Conservation (phyloP, 2,329 filamentous ascomycete species). For the Pestalotiopsis sp. region DNA sequence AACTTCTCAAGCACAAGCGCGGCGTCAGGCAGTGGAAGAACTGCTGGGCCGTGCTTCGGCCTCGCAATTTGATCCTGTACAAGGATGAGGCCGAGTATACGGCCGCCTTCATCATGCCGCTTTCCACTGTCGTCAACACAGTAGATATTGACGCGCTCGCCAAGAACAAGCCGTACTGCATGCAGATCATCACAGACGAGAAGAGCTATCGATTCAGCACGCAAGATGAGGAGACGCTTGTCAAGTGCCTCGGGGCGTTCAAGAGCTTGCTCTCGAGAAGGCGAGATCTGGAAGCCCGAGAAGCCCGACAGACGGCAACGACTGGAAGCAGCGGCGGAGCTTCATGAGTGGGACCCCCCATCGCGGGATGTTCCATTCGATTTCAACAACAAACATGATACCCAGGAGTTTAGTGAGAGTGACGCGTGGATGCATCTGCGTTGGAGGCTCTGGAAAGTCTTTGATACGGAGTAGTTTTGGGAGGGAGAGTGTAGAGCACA, state of each 20-base stretch:
- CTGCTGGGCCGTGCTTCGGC: constrained; percentile 88
- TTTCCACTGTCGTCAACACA: constrained; percentile 81
- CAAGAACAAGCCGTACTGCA: constrained; percentile 80
- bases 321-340: constrained; percentile 2
- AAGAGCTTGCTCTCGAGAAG: constrained; percentile 82
- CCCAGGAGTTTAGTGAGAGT: constrained; percentile 13
- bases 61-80: constrained; percentile 84
- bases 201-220: constrained; percentile 80
- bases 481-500: neutral
- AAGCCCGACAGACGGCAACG: constrained; percentile 20
- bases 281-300: constrained; percentile 60
- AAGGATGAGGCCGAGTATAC: constrained; percentile 92
- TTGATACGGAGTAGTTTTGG: neutral
- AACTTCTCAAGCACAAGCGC: constrained; percentile 79
- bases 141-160: constrained; percentile 91
- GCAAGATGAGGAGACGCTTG: constrained; percentile 77
- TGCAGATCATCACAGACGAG: constrained; percentile 94
- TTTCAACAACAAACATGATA: constrained; percentile 12
- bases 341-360: neutral
- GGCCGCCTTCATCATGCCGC: constrained; percentile 78
- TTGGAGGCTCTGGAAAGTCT: constrained; percentile 3
- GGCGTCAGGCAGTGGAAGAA: constrained; percentile 94
- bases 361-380: neutral
- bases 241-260: constrained; percentile 85
- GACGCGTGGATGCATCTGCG: neutral